phyloP scores from a whole-genome alignment of 2,329 filamentous ascomycete genomes.

The Fusarium chaquense region DNA sequence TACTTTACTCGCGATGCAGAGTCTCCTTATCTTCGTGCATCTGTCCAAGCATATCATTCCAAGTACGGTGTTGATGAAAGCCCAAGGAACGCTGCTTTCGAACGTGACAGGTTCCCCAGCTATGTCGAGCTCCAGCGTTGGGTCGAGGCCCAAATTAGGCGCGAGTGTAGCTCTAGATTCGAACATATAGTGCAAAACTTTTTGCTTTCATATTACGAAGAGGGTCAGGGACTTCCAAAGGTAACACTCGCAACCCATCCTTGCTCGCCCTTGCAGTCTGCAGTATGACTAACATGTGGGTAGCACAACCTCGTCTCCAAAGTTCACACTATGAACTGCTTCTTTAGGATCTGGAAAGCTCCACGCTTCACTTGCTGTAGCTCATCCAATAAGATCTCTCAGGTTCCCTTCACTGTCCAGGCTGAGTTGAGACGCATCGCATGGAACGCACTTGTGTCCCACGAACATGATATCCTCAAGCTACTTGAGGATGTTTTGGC shows the following conservation, averaged over 20 bases:
- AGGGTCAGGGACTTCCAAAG: constrained; percentile 55
- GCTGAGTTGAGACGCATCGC: constrained; percentile 57
- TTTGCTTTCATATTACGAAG: constrained; percentile 53
- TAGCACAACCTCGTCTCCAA: constrained; percentile 58
- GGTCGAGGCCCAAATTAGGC: constrained; percentile 55
- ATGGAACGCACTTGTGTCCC: constrained; percentile 52
- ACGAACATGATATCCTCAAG: constrained; percentile 57
- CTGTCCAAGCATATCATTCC: constrained; percentile 55
- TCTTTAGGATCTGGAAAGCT: constrained; percentile 63
- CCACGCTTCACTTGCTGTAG: constrained; percentile 57
- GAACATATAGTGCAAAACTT: constrained; percentile 54
- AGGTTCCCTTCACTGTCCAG: constrained; percentile 56
- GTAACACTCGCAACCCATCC: constrained; percentile 47
- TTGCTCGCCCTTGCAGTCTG: constrained; percentile 1
- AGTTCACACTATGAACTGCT: constrained; percentile 61
- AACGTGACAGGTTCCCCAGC: constrained; percentile 54
- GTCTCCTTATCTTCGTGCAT: constrained; percentile 56
- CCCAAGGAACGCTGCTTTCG: constrained; percentile 54
- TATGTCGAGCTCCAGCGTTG: constrained; percentile 53
- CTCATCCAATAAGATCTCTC: constrained; percentile 53
- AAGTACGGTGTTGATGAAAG: constrained; percentile 50
- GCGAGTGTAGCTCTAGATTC: constrained; percentile 52
- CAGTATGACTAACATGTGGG: constrained; percentile 34
- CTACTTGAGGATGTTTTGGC: constrained; percentile 56
- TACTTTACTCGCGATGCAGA: constrained; percentile 53